A percentile compares a stretch with the other conserved stretches of the same genome.
These are phyloP conservation scores for Beauveria brongniartii DNA, from an alignment of 2,329 filamentous ascomycete species.

Conservation along the genomic window DNA sequence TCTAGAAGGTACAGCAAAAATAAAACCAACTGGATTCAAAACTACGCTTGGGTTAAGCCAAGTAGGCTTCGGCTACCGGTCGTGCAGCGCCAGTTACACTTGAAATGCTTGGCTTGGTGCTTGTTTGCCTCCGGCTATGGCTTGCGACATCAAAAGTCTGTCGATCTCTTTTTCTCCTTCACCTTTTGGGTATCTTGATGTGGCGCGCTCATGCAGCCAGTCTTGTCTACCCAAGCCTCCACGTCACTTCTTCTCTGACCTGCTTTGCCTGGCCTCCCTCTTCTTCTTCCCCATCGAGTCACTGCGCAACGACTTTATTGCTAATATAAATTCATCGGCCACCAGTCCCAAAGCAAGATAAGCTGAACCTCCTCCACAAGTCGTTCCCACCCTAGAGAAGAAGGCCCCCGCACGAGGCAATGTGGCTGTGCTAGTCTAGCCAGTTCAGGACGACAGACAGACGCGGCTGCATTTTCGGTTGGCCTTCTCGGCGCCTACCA, in stretches of 20 bases:
- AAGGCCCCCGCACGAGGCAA: background rate
- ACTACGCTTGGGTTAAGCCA: background rate
- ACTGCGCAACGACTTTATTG: background rate
- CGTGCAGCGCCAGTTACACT: background rate
- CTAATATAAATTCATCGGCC: background rate
- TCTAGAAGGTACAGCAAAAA: background rate
- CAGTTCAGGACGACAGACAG: background rate
- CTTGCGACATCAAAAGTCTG: conserved; percentile 4
- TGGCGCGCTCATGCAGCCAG: background rate
- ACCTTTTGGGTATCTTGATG: background rate
- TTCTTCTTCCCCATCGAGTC: background rate
- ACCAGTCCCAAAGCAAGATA: background rate
- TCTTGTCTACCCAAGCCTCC: background rate
- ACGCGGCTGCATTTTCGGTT: conserved; percentile 2
- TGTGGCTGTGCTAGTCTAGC: conserved; percentile 2
- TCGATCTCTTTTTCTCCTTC: background rate
- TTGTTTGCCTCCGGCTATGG: conserved; percentile 4
- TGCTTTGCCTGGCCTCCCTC: background rate
- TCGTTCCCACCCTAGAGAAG: background rate
- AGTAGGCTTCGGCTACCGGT: background rate
- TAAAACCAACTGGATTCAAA: too few species aligned
- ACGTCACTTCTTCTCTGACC: background rate
- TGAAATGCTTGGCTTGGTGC: background rate
- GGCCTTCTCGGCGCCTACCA: background rate
- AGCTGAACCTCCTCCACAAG: background rate